Evolutionary conservation across 306 rosid species (phyloP).

Genomic region (Cucurbita maxima): DNA sequence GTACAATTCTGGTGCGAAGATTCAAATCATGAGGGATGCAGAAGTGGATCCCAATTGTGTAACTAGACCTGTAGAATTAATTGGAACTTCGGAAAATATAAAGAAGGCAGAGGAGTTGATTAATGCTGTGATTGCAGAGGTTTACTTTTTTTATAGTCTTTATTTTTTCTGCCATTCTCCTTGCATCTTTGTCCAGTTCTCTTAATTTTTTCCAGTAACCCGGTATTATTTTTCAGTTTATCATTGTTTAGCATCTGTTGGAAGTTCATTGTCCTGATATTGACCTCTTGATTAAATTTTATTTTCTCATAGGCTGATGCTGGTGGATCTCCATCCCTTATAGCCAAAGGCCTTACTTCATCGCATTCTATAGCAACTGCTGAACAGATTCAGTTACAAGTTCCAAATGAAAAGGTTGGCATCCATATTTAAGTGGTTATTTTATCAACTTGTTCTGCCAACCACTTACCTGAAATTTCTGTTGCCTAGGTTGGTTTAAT

Average conservation of each 20-base stretch:
- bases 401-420: slow-evolving; percentile 83
- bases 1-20: slow-evolving; percentile 86
- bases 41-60: slow-evolving; percentile 57
- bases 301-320: slow-evolving; percentile 75
- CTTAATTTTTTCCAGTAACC: background rate
- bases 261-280: background rate
- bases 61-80: slow-evolving; percentile 71
- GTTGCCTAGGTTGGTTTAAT: slow-evolving; percentile 77
- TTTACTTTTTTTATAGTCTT: background rate
- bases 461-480: slow-evolving; percentile 3
- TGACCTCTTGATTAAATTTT: background rate
- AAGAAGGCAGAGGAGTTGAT: slow-evolving; percentile 83
- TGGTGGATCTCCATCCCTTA: slow-evolving; percentile 92
- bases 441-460: background rate
- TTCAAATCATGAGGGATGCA: slow-evolving; percentile 84
- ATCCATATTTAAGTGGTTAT: background rate
- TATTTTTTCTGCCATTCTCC: background rate
- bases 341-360: slow-evolving; percentile 77
- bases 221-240: background rate
- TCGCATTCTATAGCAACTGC: slow-evolving; percentile 59
- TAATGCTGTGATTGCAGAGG: slow-evolving; percentile 91
- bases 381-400: slow-evolving; percentile 93
- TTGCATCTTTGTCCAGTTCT: background rate
- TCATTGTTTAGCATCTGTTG: background rate
- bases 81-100: slow-evolving; percentile 65